Percentiles rank a stretch among this genome's conserved stretches.
Conservation (phyloP, 768 basidiomycete genomes). For the Amylocystis lapponica region DNA sequence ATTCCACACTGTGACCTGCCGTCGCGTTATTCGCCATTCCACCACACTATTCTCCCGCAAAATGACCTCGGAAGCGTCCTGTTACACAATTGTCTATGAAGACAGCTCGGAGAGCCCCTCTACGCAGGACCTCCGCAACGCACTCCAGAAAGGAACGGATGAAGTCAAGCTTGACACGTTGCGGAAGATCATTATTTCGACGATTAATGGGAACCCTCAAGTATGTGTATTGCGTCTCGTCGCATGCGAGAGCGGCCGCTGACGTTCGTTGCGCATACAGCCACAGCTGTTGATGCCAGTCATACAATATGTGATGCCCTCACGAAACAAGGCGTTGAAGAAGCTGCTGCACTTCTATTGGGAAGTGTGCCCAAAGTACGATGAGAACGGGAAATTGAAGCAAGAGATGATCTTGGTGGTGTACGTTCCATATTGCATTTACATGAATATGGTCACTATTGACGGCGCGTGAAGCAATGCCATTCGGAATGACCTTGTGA, state of each 20-base stretch:
- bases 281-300: conserved; percentile 95
- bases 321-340: conserved; percentile 93
- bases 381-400: conserved; percentile 94
- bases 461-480: conserved; percentile 61
- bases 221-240: conserved; percentile 42
- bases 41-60: too few relatives aligned
- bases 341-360: conserved; percentile 94
- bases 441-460: conserved; percentile 6
- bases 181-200: conserved; percentile 88
- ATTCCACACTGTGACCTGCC: too few relatives aligned
- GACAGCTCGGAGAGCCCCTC: conserved; percentile 69
- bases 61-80: conserved; percentile 61
- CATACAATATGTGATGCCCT: conserved; percentile 97
- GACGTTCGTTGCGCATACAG: conserved; percentile 32
- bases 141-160: conserved; percentile 92
- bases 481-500: conserved; percentile 92
- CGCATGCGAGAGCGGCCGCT: not conserved
- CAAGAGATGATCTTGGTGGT: conserved; percentile 99
- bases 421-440: conserved; percentile 33
- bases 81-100: conserved; percentile 77
- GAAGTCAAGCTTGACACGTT: conserved; percentile 96
- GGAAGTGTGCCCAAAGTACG: conserved; percentile 97
- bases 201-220: conserved; percentile 92
- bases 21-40: conserved; percentile 13
- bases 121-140: conserved; percentile 73